Evolutionary conservation across 441 rosid species (phyloP).

Genomic region (Arabidopsis hybrid): DNA sequence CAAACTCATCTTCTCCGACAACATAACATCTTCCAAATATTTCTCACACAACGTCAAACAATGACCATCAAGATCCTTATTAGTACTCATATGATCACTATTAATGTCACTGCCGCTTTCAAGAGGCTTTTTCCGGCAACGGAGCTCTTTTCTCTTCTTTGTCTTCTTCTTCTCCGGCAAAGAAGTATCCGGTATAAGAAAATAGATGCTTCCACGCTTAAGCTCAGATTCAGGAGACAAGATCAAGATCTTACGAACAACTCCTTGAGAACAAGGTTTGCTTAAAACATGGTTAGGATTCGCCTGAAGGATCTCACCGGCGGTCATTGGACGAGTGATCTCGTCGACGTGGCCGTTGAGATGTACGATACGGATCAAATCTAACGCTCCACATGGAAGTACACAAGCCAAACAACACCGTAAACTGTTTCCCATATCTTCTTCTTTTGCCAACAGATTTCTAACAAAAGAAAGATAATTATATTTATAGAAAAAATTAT

Average conservation of each 20-base stretch:
- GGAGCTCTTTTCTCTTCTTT: slow-evolving; percentile 31
- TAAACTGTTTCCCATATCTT: slow-evolving; percentile 83
- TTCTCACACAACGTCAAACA: slow-evolving; percentile 44
- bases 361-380: slow-evolving; percentile 92
- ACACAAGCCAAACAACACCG: slow-evolving; percentile 93
- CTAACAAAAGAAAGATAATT: not conserved
- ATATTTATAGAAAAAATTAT: too few species aligned
- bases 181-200: slow-evolving; percentile 74
- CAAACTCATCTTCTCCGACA: slow-evolving; percentile 44
- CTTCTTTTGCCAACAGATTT: slow-evolving; percentile 1
- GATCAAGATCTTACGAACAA: slow-evolving; percentile 70
- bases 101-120: too few species aligned
- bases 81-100: not conserved
- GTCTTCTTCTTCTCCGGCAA: slow-evolving; percentile 57
- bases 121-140: slow-evolving; percentile 9
- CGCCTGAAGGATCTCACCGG: slow-evolving; percentile 75
- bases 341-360: slow-evolving; percentile 85
- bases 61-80: slow-evolving; percentile 19
- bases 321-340: slow-evolving; percentile 73
- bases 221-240: slow-evolving; percentile 91
- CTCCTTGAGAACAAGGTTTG: slow-evolving; percentile 83
- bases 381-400: slow-evolving; percentile 94
- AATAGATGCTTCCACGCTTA: slow-evolving; percentile 85
- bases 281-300: slow-evolving; percentile 85
- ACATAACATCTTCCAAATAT: slow-evolving; percentile 40